Evolutionary conservation across 2,329 filamentous ascomycete genomes (phyloP).

Genomic region (Monosporascus sp.): DNA sequence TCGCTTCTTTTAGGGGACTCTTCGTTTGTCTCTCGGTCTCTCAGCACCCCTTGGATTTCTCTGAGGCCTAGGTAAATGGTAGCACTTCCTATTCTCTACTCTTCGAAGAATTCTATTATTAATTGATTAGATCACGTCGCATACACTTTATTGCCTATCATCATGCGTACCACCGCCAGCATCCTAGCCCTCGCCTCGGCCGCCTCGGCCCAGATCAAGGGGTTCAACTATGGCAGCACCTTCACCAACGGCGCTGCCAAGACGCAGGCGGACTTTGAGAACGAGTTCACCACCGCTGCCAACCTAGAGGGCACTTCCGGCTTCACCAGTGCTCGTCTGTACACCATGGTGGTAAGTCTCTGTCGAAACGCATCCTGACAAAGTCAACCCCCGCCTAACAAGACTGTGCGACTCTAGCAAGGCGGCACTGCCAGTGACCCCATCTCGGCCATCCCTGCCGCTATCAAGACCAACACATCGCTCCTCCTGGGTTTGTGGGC

Average conservation of each 20-base stretch:
- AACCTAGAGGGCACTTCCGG: constrained; percentile 58
- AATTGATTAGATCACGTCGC: not conserved
- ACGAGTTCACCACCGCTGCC: constrained; percentile 63
- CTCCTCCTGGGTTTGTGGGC: constrained; percentile 83
- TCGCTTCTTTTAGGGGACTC: too few species aligned
- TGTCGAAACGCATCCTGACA: not conserved
- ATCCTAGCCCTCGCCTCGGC: constrained; percentile 33
- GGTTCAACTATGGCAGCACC: constrained; percentile 70
- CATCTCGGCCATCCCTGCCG: constrained; percentile 60
- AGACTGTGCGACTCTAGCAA: constrained; percentile 42
- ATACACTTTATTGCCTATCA: constrained; percentile 1
- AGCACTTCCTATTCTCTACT: not conserved
- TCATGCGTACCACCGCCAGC: constrained; percentile 18
- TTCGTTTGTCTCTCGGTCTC: too few species aligned
- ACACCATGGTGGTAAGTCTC: constrained; percentile 59
- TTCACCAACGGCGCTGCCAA: constrained; percentile 58
- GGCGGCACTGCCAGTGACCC: constrained; percentile 54
- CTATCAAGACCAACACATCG: constrained; percentile 72
- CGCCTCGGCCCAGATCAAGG: constrained; percentile 42
- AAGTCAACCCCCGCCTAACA: constrained; percentile 5
- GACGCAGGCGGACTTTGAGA: constrained; percentile 60
- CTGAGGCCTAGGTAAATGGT: too few species aligned
- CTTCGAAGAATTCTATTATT: too few species aligned
- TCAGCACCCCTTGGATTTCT: too few species aligned
- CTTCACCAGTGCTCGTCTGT: constrained; percentile 69